Conservation (phyloP, 176 grass and related monocot genomes). For the Cenchrus purpureus region DNA sequence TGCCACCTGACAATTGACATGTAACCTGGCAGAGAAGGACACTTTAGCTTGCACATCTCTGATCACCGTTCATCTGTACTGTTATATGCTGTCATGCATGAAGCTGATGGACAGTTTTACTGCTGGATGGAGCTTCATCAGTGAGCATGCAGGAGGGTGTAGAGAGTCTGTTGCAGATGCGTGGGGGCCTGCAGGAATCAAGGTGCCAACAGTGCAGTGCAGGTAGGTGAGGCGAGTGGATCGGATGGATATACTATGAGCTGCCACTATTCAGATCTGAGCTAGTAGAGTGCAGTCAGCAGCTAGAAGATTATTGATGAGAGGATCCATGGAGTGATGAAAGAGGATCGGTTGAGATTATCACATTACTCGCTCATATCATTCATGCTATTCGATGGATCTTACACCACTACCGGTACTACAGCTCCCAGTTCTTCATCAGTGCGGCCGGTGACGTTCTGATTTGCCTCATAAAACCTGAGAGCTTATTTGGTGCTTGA, state of each 20-base stretch:
- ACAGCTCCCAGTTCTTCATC: too few relatives aligned
- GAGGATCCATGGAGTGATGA: not conserved
- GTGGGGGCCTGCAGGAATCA: not conserved
- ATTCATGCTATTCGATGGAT: not conserved
- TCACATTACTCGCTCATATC: too few relatives aligned
- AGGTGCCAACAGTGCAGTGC: not conserved
- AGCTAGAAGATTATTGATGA: not conserved
- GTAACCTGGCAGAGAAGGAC: not conserved
- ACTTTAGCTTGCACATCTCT: too few relatives aligned
- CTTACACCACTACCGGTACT: not conserved
- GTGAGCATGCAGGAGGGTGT: too few relatives aligned
- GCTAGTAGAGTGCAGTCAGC: not conserved
- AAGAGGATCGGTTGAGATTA: too few relatives aligned
- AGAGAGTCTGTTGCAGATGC: not conserved
- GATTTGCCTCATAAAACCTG: not conserved
- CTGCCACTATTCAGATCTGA: constrained; percentile 13
- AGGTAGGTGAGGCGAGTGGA: constrained; percentile 6
- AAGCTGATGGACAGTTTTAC: not conserved
- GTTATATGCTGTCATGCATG: not conserved
- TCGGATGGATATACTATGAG: not conserved
- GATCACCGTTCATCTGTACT: not conserved
- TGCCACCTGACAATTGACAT: not conserved
- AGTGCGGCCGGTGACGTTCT: not conserved
- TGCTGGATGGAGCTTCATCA: not conserved
- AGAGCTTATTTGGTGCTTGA: not conserved